Base-by-base conservation (phyloP, 164 flowering plant species). In the Kingdonia uniflora region DNA sequence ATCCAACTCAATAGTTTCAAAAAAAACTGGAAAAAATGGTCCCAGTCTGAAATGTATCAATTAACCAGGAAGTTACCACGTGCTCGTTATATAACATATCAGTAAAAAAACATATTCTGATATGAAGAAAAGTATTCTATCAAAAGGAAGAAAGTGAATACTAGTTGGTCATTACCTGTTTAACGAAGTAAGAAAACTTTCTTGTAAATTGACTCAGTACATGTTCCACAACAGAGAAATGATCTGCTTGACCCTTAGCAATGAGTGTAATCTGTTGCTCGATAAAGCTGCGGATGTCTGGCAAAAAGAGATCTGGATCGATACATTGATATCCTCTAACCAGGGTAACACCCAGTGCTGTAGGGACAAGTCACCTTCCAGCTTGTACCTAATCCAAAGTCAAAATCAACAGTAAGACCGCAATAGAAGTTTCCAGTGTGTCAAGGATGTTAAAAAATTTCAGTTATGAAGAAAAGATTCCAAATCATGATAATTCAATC, bases 231-330 rank as follows among this genome's bases (percentile, higher is more conserved):
- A 91, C 96, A 57, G 47, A 66, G 58, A 60, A 58, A 76, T 81
- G 82, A 68, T 91, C 80, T 38, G 77, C 95, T 69, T 83, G 84
- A 59, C 98, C 98, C 67, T 91, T 91, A 11, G 96, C 95, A 57
- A 87, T 77, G 53, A 83, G 86, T 58, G 87, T 76, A 26, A 91
- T 91, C 65, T 91, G 98, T n/a, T 85, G 96, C 75, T 91, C 98
- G 44, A 91, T 91, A 75, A 91, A 91, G 71, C 98, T 76, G 19
- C 98, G 84, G 49, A 91, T 91, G 55, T 87, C 96, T 26, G 98
- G 98, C 65, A 91, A 73, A 69, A 90, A 91, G 33, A 91, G 86
- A 63, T 91, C 98, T 44, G 98, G 90, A 77, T 91, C 98, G 57
- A 84, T 87, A 51, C 74, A 74, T 48, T 91, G 92, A 71, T 91